Base-by-base conservation (phyloP, 805 yeast genomes). In the Cyberlindnera petersonii region DNA sequence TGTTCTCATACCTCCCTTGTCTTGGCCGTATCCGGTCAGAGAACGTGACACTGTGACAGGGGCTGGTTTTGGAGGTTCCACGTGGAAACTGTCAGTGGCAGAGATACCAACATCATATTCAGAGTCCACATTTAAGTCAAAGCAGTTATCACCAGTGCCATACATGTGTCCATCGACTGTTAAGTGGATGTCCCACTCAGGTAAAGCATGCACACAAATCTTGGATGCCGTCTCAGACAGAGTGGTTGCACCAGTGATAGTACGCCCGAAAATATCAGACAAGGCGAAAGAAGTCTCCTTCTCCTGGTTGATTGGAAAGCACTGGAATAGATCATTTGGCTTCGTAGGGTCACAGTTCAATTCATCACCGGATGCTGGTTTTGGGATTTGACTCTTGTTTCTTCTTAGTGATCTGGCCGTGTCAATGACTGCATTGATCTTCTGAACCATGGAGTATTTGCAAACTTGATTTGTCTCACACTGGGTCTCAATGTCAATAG, bases 11-110 rank as follows among this genome's bases (percentile, higher is more conserved):
- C 96, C 96, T 41, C 98, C 98, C 43, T 77, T 72, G 54, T 87
- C 96, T 58, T 85, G 95, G 2, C 96, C 88, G 55, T 82, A 82
- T 1, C 98, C 97, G 0, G 96, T 86, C 37, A 91, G 71, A 0
- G 97, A 85, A 44, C 98, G 74, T 16, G 93, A 82, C 0, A 83
- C 94, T 39, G 57, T 59, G 3, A 93, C 65, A 2, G 93, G 93
- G 0, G 87, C 86, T 2, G 54, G 46, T 2, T 55, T 60, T 0
- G 67, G 46, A 0, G 68, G 64, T 1, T 60, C 52, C 4, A 75
- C 70, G 1, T 57, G 44, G 1, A 68, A 50, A 8, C 84, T 71
- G 44, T 81, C 64, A 0, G 55, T 46, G 0, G 88, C 63, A 35
- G 52, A 49, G 26, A 65, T 32, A 27, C 42, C 37, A 13, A 67